Percentiles rank a stretch among this genome's conserved stretches.
Evolutionary conservation across 2,329 filamentous ascomycete genomes (phyloP).

Genomic region (Fusarium sp.): DNA sequence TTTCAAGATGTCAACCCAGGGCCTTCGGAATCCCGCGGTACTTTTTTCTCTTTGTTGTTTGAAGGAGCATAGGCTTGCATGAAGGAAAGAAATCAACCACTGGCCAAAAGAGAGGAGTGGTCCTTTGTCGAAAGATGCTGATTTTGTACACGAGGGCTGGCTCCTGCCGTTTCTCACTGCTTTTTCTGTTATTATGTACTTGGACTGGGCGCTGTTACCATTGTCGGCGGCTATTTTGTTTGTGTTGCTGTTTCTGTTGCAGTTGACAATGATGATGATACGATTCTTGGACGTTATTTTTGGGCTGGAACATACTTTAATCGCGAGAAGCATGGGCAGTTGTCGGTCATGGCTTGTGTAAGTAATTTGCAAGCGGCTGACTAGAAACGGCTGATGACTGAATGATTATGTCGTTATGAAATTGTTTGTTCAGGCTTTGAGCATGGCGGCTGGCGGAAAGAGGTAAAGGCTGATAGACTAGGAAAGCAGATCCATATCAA

Average conservation of each 20-base stretch:
- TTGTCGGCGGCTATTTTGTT: conserved; percentile 26
- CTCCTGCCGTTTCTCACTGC: conserved; percentile 40
- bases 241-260: conserved; percentile 19
- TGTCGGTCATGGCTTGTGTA: conserved; percentile 45
- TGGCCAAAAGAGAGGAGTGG: conserved; percentile 46
- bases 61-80: conserved; percentile 45
- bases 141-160: conserved; percentile 34
- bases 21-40: conserved; percentile 8
- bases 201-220: conserved; percentile 29
- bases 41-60: conserved; percentile 37
- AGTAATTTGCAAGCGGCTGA: conserved; percentile 47
- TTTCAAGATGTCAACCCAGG: conserved; percentile 28
- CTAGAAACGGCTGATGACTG: conserved; percentile 50
- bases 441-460: conserved; percentile 22
- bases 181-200: conserved; percentile 29
- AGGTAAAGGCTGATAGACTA: conserved; percentile 31
- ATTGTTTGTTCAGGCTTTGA: conserved; percentile 36
- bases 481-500: conserved; percentile 26
- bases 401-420: conserved; percentile 51
- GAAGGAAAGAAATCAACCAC: conserved; percentile 44
- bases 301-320: conserved; percentile 47
- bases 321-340: conserved; percentile 45
- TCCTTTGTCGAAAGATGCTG: conserved; percentile 31
- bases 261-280: conserved; percentile 37
- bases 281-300: conserved; percentile 41